These are phyloP conservation scores for Backusella psychrophila DNA, from an alignment of 192 early-diverging fungal species.

Conservation along the genomic window DNA sequence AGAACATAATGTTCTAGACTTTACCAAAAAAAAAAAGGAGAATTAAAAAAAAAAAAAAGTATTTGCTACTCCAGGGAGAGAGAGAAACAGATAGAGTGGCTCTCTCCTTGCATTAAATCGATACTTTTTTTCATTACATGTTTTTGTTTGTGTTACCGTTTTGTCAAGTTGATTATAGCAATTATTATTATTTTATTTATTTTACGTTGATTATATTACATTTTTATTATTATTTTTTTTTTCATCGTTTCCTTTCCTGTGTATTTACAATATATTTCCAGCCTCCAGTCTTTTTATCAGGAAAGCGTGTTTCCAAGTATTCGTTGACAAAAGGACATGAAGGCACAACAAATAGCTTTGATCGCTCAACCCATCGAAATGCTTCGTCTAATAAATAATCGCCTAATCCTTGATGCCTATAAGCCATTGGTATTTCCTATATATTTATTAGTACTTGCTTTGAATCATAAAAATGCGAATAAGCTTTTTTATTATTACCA, in stretches of 20 bases:
- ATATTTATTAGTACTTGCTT: not conserved
- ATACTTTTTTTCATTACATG: not conserved
- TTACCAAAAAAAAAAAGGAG: not conserved
- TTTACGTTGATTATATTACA: not conserved
- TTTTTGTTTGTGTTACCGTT: not conserved
- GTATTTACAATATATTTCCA: slow-evolving; percentile 17
- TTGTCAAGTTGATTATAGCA: not conserved
- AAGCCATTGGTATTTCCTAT: slow-evolving; percentile 31
- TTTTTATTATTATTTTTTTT: slow-evolving; percentile 1
- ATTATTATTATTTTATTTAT: not conserved
- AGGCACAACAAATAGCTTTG: slow-evolving; percentile 20
- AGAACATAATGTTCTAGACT: not conserved
- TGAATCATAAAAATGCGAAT: not conserved
- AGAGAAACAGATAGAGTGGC: not conserved
- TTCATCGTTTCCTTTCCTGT: not conserved
- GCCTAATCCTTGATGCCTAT: slow-evolving; percentile 24
- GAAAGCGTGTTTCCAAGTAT: slow-evolving; percentile 20
- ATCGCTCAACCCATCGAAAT: slow-evolving; percentile 25
- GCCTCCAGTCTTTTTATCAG: slow-evolving; percentile 7
- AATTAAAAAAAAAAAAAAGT: not conserved
- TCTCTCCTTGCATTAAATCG: not conserved
- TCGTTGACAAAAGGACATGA: slow-evolving; percentile 26
- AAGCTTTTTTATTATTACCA: not conserved
- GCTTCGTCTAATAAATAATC: slow-evolving; percentile 19
- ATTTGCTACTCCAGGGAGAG: not conserved